Evolutionary conservation across 1,139 yeast species (phyloP).

Genomic region (Lodderomyces parapsilosis): DNA sequence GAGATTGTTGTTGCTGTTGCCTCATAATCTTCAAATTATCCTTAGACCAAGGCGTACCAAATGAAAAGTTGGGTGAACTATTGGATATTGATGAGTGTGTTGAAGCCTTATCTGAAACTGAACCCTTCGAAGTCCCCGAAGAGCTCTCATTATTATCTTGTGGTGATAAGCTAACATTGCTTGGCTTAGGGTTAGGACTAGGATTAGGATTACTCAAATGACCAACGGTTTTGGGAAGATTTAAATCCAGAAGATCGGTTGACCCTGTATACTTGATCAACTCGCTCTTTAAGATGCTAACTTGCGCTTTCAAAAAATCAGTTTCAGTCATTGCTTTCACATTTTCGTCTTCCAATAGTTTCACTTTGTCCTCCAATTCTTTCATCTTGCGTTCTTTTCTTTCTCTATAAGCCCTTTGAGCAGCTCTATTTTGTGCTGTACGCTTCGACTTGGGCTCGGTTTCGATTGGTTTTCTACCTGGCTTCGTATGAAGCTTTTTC

Average conservation of each 20-base stretch:
- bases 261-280: conserved; percentile 61
- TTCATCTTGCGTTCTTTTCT: conserved; percentile 86
- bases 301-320: conserved; percentile 73
- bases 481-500: conserved; percentile 41
- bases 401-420: conserved; percentile 95
- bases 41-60: conserved; percentile 38
- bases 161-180: conserved; percentile 9
- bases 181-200: conserved; percentile 19
- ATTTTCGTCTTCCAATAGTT: conserved; percentile 67
- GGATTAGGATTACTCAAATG: conserved; percentile 27
- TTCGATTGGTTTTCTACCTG: conserved; percentile 70
- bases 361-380: conserved; percentile 80
- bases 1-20: conserved; percentile 10
- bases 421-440: conserved; percentile 96
- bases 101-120: conserved; percentile 17
- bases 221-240: conserved; percentile 35
- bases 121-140: conserved; percentile 13
- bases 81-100: conserved; percentile 23
- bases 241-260: conserved; percentile 35
- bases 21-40: conserved; percentile 18
- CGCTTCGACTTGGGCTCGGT: conserved; percentile 83
- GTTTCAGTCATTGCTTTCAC: conserved; percentile 64
- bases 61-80: conserved; percentile 17
- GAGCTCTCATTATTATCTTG: conserved; percentile 7
- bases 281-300: conserved; percentile 70